Evolutionary conservation across 192 early-diverging fungal species (phyloP).

Genomic region (Gamsiella multidivaricata): DNA sequence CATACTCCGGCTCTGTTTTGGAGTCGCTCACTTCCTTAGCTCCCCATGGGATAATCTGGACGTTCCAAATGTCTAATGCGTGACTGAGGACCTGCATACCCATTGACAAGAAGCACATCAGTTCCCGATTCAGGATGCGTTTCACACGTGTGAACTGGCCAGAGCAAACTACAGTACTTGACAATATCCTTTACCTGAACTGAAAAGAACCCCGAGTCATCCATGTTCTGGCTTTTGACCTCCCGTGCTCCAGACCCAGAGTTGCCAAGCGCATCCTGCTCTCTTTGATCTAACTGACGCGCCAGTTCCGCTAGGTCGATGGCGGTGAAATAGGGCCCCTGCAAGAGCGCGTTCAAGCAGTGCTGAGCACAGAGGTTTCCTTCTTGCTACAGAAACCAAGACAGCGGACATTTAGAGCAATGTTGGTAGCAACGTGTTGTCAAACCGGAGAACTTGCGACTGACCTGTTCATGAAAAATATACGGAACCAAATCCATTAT

Average conservation of each 20-base stretch:
- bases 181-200: slow-evolving; percentile 62
- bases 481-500: slow-evolving; percentile 45
- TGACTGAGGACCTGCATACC: slow-evolving; percentile 49
- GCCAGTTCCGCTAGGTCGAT: slow-evolving; percentile 80
- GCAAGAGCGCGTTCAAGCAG: slow-evolving; percentile 80
- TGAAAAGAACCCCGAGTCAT: slow-evolving; percentile 78
- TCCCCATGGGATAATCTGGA: slow-evolving; percentile 68
- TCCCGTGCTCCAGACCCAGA: slow-evolving; percentile 16
- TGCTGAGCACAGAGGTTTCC: slow-evolving; percentile 86
- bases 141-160: no score
- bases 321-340: slow-evolving; percentile 77
- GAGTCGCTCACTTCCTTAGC: slow-evolving; percentile 57
- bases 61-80: slow-evolving; percentile 55
- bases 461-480: slow-evolving; percentile 51
- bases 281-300: slow-evolving; percentile 70
- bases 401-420: background rate
- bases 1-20: slow-evolving; percentile 66
- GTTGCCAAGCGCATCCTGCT: slow-evolving; percentile 59
- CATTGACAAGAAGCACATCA: background rate
- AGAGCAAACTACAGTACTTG: no score
- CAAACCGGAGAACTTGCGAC: no score
- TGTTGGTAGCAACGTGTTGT: no score
- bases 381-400: slow-evolving; percentile 67
- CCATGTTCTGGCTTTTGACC: slow-evolving; percentile 63
- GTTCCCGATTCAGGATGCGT: background rate